A percentile compares a stretch with the other conserved stretches of the same genome.
phyloP scores from a whole-genome alignment of 2,329 filamentous ascomycete genomes.

The Thelonectria olida region DNA sequence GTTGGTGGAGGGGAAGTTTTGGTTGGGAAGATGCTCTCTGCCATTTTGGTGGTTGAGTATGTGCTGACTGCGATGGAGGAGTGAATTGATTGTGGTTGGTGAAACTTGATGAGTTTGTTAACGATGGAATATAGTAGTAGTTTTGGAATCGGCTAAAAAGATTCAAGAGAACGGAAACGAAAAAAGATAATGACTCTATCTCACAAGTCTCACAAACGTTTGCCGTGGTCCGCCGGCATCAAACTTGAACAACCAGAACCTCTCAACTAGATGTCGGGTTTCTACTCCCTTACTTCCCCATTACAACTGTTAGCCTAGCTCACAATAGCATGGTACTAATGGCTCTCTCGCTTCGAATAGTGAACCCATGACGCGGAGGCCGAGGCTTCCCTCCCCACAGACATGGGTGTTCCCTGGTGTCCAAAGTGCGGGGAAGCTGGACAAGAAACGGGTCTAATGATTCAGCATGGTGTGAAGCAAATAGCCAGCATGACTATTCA shows the following conservation, averaged over 20 bases:
- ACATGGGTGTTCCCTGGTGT: background rate
- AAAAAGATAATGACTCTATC: background rate
- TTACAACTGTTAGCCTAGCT: background rate
- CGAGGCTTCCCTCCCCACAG: slow-evolving; percentile 12
- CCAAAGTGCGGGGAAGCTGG: slow-evolving; percentile 20
- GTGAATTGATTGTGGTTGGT: background rate
- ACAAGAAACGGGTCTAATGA: slow-evolving; percentile 7
- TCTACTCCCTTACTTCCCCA: background rate
- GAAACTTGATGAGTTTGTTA: background rate
- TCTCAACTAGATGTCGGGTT: background rate
- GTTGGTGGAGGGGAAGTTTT: slow-evolving; percentile 23
- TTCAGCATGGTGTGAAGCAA: slow-evolving; percentile 9
- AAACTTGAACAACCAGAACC: background rate
- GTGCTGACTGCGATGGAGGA: background rate
- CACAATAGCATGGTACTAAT: background rate
- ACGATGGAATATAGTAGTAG: too few species aligned
- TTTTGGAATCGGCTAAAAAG: too few species aligned
- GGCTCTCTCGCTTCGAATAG: background rate
- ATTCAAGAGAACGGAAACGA: too few species aligned
- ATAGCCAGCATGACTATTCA: background rate
- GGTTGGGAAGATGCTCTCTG: slow-evolving; percentile 11
- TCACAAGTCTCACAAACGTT: background rate
- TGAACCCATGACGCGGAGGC: background rate
- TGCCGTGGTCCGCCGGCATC: background rate
- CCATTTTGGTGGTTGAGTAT: slow-evolving; percentile 4